Evolutionary conservation across 176 grass and related monocot species (phyloP).

Genomic region (Oryza rufipogon): DNA sequence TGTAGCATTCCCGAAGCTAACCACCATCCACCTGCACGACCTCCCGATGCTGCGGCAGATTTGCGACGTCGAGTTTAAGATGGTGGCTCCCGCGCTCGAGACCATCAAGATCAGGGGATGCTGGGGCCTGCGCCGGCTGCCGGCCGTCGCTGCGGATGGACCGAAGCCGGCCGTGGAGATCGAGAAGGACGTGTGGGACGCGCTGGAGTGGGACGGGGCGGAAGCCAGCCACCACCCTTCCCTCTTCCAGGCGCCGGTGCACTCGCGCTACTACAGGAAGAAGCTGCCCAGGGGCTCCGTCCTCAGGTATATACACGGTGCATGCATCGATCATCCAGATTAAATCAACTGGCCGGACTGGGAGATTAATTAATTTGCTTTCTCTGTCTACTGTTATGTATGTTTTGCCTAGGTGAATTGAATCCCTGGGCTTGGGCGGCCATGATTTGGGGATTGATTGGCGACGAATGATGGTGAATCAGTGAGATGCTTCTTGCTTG

Average conservation of each 20-base stretch:
- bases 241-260: not conserved
- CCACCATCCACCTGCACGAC: slow-evolving; percentile 31
- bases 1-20: not conserved
- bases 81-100: not conserved
- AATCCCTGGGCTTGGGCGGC: not conserved
- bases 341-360: too few relatives aligned
- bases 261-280: slow-evolving; percentile 30
- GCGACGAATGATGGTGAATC: not conserved
- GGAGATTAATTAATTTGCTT: not conserved
- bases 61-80: not conserved
- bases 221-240: not conserved
- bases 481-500: not conserved
- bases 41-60: slow-evolving; percentile 18
- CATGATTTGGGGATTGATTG: not conserved
- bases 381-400: not conserved
- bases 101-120: slow-evolving; percentile 22
- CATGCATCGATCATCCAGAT: too few relatives aligned
- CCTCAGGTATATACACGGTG: not conserved
- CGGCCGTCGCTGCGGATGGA: not conserved
- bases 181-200: slow-evolving; percentile 25
- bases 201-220: slow-evolving; percentile 34
- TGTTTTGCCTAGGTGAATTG: not conserved
- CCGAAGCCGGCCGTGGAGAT: not conserved
- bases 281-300: slow-evolving; percentile 1
- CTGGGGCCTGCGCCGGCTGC: slow-evolving; percentile 10